phyloP scores from a whole-genome alignment of 805 yeast genomes.

The Suhomyces pyralidae region DNA sequence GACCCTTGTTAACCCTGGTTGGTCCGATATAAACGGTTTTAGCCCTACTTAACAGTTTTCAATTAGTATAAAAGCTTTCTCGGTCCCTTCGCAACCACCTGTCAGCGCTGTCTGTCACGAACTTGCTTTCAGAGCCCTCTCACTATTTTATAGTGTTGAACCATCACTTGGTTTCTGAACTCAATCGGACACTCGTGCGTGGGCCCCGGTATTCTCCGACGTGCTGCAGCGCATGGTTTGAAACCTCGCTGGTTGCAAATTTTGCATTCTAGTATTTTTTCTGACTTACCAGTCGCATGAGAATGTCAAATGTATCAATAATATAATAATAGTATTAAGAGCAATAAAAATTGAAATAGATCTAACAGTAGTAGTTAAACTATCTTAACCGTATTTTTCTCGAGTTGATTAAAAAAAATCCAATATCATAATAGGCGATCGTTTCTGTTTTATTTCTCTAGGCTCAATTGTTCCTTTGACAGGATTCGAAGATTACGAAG shows the following conservation, averaged over 20 bases:
- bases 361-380: too few relatives aligned
- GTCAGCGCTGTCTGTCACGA: background rate
- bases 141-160: constrained; percentile 12
- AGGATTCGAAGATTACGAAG: too few relatives aligned
- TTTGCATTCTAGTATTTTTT: constrained; percentile 16
- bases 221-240: too few relatives aligned
- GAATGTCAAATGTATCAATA: constrained; percentile 2
- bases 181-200: constrained; percentile 23
- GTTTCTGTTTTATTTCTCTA: too few relatives aligned
- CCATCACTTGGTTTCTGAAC: constrained; percentile 23
- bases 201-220: constrained; percentile 5
- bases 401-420: too few relatives aligned
- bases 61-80: too few relatives aligned
- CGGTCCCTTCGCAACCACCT: background rate
- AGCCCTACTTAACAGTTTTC: too few relatives aligned
- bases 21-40: background rate
- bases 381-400: too few relatives aligned
- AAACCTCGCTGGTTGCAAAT: constrained; percentile 22
- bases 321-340: too few relatives aligned
- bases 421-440: too few relatives aligned
- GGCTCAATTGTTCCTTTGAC: too few relatives aligned
- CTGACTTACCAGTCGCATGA: constrained; percentile 17
- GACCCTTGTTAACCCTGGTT: background rate
- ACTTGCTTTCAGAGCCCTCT: background rate
- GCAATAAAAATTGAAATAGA: too few relatives aligned